A percentile compares a stretch with the other conserved stretches of the same genome.
Conservation (phyloP, 164 flowering plant species). For the Vitis amurensis region DNA sequence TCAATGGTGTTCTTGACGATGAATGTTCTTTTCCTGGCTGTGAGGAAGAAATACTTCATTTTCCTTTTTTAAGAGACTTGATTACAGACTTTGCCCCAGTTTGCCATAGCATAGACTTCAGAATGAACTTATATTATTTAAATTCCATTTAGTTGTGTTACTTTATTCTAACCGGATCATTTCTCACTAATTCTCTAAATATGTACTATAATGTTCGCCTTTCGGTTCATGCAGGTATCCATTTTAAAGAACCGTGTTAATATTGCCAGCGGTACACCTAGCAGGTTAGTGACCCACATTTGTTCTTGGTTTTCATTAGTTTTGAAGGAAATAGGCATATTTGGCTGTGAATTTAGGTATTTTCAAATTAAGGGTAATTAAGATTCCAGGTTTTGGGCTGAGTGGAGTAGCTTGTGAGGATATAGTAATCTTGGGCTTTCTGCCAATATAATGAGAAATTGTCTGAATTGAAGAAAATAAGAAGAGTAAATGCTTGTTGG, state of each 20-base stretch:
- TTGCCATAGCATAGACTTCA: no score
- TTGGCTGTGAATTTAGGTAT: background rate
- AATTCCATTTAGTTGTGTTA: no score
- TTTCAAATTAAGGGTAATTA: background rate
- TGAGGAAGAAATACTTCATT: background rate
- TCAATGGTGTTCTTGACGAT: no score
- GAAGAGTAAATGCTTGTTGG: no score
- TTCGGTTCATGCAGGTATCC: slow-evolving; percentile 50
- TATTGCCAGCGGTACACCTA: slow-evolving; percentile 92
- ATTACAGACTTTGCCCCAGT: no score
- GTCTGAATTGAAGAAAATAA: no score
- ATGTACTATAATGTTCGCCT: background rate
- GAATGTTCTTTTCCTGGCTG: background rate
- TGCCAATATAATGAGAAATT: background rate
- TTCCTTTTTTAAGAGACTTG: no score
- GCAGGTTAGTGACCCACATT: slow-evolving; percentile 52
- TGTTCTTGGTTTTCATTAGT: background rate
- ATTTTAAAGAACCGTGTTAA: slow-evolving; percentile 76
- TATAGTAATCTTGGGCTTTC: background rate
- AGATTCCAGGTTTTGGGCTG: background rate
- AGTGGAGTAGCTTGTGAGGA: background rate
- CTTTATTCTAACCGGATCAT: no score
- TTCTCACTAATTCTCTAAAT: no score
- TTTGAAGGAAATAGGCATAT: background rate
- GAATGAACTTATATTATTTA: no score